Percentiles rank a stretch among this genome's conserved stretches.
Evolutionary conservation across 2,329 filamentous ascomycete genomes (phyloP).

Genomic region (Monilinia fructicola): DNA sequence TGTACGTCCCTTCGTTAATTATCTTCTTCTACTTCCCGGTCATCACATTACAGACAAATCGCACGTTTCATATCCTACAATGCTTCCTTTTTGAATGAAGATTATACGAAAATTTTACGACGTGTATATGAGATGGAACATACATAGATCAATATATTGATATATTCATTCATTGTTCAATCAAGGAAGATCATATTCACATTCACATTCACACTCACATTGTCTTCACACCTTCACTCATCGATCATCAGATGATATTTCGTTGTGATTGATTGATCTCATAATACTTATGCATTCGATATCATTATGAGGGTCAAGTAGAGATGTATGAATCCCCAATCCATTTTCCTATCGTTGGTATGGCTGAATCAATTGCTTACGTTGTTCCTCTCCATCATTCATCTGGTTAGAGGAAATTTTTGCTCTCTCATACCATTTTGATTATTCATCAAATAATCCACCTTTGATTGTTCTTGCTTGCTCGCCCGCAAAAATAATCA

Average conservation of each 20-base stretch:
- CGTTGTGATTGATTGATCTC: not conserved
- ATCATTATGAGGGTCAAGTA: not conserved
- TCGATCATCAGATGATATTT: not conserved
- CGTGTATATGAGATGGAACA: no score
- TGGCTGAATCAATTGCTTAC: not conserved
- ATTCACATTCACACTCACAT: no score
- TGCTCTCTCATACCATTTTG: not conserved
- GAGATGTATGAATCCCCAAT: not conserved
- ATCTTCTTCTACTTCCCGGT: no score
- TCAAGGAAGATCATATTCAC: no score
- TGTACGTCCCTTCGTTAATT: no score
- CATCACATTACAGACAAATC: no score
- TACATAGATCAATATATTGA: no score
- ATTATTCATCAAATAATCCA: slow-evolving; percentile 3
- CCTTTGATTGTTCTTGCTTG: slow-evolving; percentile 1
- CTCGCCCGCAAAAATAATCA: not conserved
- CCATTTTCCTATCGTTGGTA: not conserved
- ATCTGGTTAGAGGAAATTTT: not conserved
- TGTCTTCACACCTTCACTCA: not conserved
- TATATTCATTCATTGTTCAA: no score
- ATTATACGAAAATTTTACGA: no score
- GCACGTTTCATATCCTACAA: no score
- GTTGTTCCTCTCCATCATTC: not conserved
- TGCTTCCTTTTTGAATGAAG: no score
- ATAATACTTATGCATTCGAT: not conserved